Base-by-base conservation (phyloP, 306 rosid species). In the Castanea crenata region DNA sequence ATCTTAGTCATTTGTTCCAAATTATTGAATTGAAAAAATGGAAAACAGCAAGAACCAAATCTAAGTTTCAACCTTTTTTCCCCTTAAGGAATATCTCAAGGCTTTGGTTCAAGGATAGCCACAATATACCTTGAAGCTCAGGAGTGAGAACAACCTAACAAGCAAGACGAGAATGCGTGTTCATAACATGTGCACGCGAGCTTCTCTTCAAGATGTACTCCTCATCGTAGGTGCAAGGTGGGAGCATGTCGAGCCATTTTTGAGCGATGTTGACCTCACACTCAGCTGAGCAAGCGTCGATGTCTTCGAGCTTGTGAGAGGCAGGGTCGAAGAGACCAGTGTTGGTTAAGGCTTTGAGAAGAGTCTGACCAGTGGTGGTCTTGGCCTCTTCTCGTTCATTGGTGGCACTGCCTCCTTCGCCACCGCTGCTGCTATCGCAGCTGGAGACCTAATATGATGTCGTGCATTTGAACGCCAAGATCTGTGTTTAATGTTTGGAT, bases 91-190 rank as follows among this genome's bases (percentile, higher is more conserved):
- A 79, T 93, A 67, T 95, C 99, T 97, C 98, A 95, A 20, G 99
- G 97, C 67, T 82, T 95, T 46, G 98, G 86, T 83, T 95, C 96
- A 32, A 98, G 92, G 20, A 95, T 84, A 0, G 93, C 98, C 4
- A 93, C 94, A 54, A 95, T 94, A 95, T 95, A 89, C 99, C 99
- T 91, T 95, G 90, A 46, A 91, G 98, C 4, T 87, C 86, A 5
- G 56, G 89, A n/a, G 87, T 83, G 49, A 95, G 96, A 54, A 93
- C 86, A 21, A 95, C 92, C 93, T 95, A 97, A 79, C 99, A 95
- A 0, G 93, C 94, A 19, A 93, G 92, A 79, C 97, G 86, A 18
- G 97, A 95, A 83, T 95, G 98, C 87, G 77, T 85, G 88, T 93
- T 95, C 54, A 95, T 80, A 70, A 84, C 71, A 84, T 97, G 88